Evolutionary conservation across 228 moss, liverwort and hornwort species (phyloP), one percentile per base, ranked within the genome.

Genomic region (Sphagnum fallax): DNA sequence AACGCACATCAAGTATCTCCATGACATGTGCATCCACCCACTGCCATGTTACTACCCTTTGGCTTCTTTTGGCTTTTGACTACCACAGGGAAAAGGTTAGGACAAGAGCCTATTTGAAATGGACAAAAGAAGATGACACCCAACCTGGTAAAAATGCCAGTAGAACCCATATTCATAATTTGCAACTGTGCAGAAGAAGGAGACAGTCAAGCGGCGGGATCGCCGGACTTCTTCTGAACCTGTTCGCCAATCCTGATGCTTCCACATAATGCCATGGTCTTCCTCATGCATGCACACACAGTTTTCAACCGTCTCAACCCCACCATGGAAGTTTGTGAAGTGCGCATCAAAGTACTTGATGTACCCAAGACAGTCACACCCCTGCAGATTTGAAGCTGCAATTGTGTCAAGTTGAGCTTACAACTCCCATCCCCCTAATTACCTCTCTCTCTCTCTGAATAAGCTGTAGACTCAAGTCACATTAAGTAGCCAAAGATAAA

Each of bases 231-330:
- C 93, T 48, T 93, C 90, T 77, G 87, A 81, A 6, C 98, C 98
- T 74, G 93, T 92, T 57, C 93, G 88, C 98, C 98, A 98, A 77
- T 98, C 98, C 60, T 90, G 90, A 48, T 98, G 98, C 70, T 98
- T 98, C 93, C 93, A 98, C 16, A 98, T 73, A 4, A 93, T 75
- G 10, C 98, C 93, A 71, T 98, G 87, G 65, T 98, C 98, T 75
- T 98, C 98, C 77, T 98, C 98, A 5, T 98, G 98, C 98, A 98
- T 98, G 63, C 98, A 98, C 11, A 98, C 90, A 65, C 91, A 91
- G 63, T 98, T 98, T 67, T 91, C 88, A 69, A 93, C 80, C 0
- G 93, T 98, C 79, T 93, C 93, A 14, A 98, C 92, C 13, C 90
- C 91, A 67, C 98, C 98, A 12, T 83, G 83, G 64, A 98, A 98